Evolutionary conservation across 306 rosid genomes (phyloP).

Genomic region (Cucurbita pepo): DNA sequence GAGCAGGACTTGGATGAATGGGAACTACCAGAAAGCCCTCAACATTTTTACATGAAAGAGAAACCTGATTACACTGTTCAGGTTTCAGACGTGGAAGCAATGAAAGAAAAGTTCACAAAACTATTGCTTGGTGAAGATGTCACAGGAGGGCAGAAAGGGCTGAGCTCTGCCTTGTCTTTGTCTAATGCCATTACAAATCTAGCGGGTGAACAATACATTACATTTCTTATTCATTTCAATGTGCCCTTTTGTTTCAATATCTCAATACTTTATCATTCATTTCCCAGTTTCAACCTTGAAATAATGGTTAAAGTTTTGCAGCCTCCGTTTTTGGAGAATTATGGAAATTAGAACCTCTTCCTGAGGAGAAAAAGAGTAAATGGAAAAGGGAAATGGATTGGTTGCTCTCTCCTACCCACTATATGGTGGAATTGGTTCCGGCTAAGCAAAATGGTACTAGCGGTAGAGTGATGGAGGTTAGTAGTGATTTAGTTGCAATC

Average conservation of each 20-base stretch:
- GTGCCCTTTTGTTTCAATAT: not conserved
- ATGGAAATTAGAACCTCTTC: constrained; percentile 87
- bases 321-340: constrained; percentile 78
- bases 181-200: constrained; percentile 73
- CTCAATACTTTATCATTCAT: not conserved
- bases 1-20: constrained; percentile 53
- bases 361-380: constrained; percentile 62
- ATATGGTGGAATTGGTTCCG: constrained; percentile 94
- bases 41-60: constrained; percentile 40
- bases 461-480: constrained; percentile 78
- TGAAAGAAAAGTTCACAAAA: constrained; percentile 78
- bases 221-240: not conserved
- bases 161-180: constrained; percentile 57
- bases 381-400: constrained; percentile 85
- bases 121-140: constrained; percentile 82
- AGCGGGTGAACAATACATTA: constrained; percentile 34
- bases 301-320: constrained; percentile 17
- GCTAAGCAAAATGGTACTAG: constrained; percentile 70
- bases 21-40: constrained; percentile 51
- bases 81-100: constrained; percentile 48
- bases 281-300: not conserved
- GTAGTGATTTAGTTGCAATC: constrained; percentile 6
- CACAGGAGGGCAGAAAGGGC: constrained; percentile 72
- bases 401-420: constrained; percentile 82
- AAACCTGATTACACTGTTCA: constrained; percentile 33